Percentiles rank a stretch among this genome's conserved stretches.
phyloP scores from a whole-genome alignment of 441 rosid genomes.

The Biscutella laevigata region DNA sequence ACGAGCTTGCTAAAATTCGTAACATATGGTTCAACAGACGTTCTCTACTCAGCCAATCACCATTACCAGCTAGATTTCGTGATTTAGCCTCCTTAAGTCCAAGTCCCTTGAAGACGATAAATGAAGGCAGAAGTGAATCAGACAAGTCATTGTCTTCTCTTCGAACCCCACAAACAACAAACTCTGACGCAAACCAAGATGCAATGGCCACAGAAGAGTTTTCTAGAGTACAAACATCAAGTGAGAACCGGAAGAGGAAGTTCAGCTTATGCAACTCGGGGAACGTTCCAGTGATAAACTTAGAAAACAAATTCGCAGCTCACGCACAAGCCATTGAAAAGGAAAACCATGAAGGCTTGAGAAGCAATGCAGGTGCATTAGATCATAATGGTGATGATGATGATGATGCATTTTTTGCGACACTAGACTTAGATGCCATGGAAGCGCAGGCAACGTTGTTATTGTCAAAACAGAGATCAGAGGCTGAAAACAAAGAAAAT shows the following conservation, averaged over 20 bases:
- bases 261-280: constrained; percentile 35
- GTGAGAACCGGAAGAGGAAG: constrained; percentile 48
- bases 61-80: constrained; percentile 37
- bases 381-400: constrained; percentile 22
- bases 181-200: constrained; percentile 26
- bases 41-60: constrained; percentile 91
- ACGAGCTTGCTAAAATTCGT: background rate
- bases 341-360: constrained; percentile 19
- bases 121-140: constrained; percentile 37
- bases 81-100: constrained; percentile 31
- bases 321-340: constrained; percentile 19
- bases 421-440: constrained; percentile 74
- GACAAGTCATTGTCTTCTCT: constrained; percentile 32
- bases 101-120: constrained; percentile 33
- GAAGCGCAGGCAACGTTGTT: constrained; percentile 72
- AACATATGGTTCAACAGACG: constrained; percentile 41
- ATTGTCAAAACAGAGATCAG: constrained; percentile 38
- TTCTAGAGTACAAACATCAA: constrained; percentile 24
- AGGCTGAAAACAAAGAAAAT: constrained; percentile 28
- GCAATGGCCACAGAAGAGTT: constrained; percentile 19
- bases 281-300: constrained; percentile 45
- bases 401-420: constrained; percentile 72
- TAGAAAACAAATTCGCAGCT: constrained; percentile 42
- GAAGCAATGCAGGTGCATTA: constrained; percentile 23
- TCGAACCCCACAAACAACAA: constrained; percentile 33